Base-by-base conservation (phyloP, 305 asterid genomes). In the Fraxinus baroniana region DNA sequence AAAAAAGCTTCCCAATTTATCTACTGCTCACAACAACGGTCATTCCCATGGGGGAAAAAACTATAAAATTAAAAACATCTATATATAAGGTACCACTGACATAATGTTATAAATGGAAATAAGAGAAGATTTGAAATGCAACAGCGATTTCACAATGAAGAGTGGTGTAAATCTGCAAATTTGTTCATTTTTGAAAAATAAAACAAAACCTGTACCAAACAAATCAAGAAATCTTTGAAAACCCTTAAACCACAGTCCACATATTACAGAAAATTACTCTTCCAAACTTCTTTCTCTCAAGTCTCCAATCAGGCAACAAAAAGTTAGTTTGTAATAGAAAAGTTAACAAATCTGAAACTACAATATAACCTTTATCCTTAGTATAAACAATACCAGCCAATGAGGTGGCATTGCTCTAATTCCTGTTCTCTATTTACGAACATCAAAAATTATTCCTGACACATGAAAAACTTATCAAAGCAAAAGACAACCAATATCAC, bases 1-100 rank as follows among this genome's bases (percentile, higher is more conserved):
- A 70, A 78, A 80, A 79, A 37, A 82, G 18, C 33, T 15, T 71
- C 82, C 85, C 46, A 78, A 37, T 74, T 55, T 71, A 76, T 32
- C 12, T 46, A 46, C 57, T 24, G 73, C 74, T 82, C 57, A 80
- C 26, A 77, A 30, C 46, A 82, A 82, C 85, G 81, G 78, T 84
- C 52, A 10, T 12, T 41, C 17, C 52, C 52, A 41, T 9, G 52
- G 52, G 52, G 52, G 2, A 41, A 41, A 41, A 41, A 41, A 5
- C 17, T 41, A 12, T 41, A 12, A 9, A 41, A 41, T 41, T 18
- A 52, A 49, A 66, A 4, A n/a, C 83, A 52, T 4, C 9, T 60
- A 60, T 10, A 17, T 12, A 41, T 73, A 83, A 62, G 66, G 71
- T 20, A 79, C 7, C 9, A 3, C 68, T 44, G 76, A 71, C 2